Evolutionary conservation across 768 basidiomycete species (phyloP).

Genomic region (Trametes meyenii): DNA sequence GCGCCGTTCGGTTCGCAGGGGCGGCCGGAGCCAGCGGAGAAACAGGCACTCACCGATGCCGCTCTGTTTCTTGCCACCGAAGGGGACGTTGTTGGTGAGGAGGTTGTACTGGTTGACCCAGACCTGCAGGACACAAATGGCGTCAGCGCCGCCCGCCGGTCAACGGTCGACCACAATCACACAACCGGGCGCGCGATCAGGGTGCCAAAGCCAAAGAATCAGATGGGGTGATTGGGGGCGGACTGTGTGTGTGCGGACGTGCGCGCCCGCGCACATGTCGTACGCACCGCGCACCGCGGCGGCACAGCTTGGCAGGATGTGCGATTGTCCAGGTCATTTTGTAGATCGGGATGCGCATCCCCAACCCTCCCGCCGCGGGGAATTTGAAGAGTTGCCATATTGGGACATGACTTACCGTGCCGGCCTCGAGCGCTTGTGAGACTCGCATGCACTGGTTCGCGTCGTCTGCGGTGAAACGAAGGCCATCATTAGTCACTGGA

Average conservation of each 20-base stretch:
- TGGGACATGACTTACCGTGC: constrained; percentile 61
- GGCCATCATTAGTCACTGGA: constrained; percentile 8
- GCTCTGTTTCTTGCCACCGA: constrained; percentile 94
- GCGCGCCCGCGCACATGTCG: not conserved
- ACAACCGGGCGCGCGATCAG: not conserved
- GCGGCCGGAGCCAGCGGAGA: not conserved
- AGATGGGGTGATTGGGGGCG: not conserved
- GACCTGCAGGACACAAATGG: constrained; percentile 47
- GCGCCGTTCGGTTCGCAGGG: not conserved
- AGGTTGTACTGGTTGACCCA: constrained; percentile 94
- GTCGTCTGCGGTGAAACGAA: constrained; percentile 52
- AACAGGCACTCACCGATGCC: constrained; percentile 64
- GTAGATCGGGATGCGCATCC: constrained; percentile 9
- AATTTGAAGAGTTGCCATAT: not conserved
- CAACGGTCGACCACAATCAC: not conserved
- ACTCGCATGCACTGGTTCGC: constrained; percentile 90
- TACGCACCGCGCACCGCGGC: not conserved
- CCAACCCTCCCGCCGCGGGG: not conserved
- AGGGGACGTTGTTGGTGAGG: constrained; percentile 86
- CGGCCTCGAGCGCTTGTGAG: constrained; percentile 82
- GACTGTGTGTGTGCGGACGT: not conserved
- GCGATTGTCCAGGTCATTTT: not conserved
- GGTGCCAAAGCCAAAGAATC: not conserved
- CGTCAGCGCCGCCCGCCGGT: not conserved
- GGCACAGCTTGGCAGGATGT: constrained; percentile 1